These are phyloP conservation scores for Leucoagaricus sp. DNA, from an alignment of 1,284 basidiomycete species.

Conservation along the genomic window DNA sequence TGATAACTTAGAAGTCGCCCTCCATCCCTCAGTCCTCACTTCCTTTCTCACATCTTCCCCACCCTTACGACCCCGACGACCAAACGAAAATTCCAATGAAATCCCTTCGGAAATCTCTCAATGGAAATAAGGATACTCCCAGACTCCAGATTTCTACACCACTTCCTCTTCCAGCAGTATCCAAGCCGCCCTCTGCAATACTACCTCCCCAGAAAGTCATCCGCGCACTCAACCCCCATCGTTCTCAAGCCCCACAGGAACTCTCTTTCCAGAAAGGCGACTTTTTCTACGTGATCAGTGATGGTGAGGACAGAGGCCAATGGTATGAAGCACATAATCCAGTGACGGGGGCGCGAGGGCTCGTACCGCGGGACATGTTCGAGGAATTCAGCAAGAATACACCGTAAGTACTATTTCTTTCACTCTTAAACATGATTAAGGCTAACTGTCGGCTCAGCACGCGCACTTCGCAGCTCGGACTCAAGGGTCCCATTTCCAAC, in stretches of 20 bases:
- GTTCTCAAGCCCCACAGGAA: slow-evolving; percentile 80
- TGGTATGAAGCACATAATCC: slow-evolving; percentile 95
- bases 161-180: slow-evolving; percentile 60
- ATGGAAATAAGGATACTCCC: slow-evolving; percentile 59
- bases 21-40: slow-evolving; percentile 13
- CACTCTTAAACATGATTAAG: slow-evolving; percentile 12
- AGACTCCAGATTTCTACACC: slow-evolving; percentile 70
- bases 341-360: slow-evolving; percentile 85
- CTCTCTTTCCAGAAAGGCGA: slow-evolving; percentile 94
- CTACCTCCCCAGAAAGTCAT: slow-evolving; percentile 95
- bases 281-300: slow-evolving; percentile 94
- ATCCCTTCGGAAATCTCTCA: slow-evolving; percentile 83
- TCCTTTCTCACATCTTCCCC: slow-evolving; percentile 8
- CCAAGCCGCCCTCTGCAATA: slow-evolving; percentile 69
- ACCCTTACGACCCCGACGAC: slow-evolving; percentile 28
- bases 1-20: slow-evolving; percentile 17
- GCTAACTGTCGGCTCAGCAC: slow-evolving; percentile 29
- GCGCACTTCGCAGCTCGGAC: slow-evolving; percentile 42
- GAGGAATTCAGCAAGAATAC: slow-evolving; percentile 84
- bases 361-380: slow-evolving; percentile 86
- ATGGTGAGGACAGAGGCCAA: slow-evolving; percentile 54
- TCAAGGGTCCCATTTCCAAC: slow-evolving; percentile 19
- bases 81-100: slow-evolving; percentile 60
- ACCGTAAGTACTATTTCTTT: slow-evolving; percentile 46
- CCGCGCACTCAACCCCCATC: slow-evolving; percentile 75